Evolutionary conservation across 2,329 filamentous ascomycete genomes (phyloP).

Genomic region (Pseudonectria buxi): DNA sequence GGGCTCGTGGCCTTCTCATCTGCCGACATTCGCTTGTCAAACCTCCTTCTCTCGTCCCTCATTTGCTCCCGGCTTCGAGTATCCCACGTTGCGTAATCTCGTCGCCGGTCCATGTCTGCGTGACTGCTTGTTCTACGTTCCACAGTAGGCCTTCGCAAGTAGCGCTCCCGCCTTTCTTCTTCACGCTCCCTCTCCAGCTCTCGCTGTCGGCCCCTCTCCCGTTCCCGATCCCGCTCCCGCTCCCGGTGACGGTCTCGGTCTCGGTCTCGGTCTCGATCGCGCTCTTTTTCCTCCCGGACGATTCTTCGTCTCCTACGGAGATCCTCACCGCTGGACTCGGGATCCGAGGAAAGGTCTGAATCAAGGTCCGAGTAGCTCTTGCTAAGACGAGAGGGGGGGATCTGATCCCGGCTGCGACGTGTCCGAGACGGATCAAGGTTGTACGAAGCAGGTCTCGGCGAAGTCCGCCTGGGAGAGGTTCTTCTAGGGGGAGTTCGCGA

Average conservation of each 20-base stretch:
- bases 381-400: slow-evolving; percentile 34
- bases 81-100: slow-evolving; percentile 30
- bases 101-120: slow-evolving; percentile 39
- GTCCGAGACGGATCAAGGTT: slow-evolving; percentile 23
- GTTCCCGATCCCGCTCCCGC: slow-evolving; percentile 18
- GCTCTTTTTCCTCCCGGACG: slow-evolving; percentile 21
- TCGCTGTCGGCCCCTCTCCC: slow-evolving; percentile 30
- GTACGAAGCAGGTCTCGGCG: slow-evolving; percentile 27
- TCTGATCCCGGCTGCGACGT: slow-evolving; percentile 35
- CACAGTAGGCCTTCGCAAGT: slow-evolving; percentile 34
- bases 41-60: slow-evolving; percentile 29
- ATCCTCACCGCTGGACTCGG: slow-evolving; percentile 28
- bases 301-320: slow-evolving; percentile 16
- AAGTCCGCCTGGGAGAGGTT: slow-evolving; percentile 25
- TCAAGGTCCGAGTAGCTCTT: slow-evolving; percentile 36
- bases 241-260: slow-evolving; percentile 22
- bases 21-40: slow-evolving; percentile 26
- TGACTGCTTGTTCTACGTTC: slow-evolving; percentile 43
- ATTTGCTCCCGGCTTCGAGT: slow-evolving; percentile 25
- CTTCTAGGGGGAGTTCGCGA: slow-evolving; percentile 31
- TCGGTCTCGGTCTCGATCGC: slow-evolving; percentile 21
- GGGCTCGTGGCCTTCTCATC: slow-evolving; percentile 27
- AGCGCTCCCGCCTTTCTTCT: slow-evolving; percentile 28
- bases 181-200: slow-evolving; percentile 35
- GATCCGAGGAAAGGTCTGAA: slow-evolving; percentile 30